phyloP scores from a whole-genome alignment of 495 filamentous ascomycete genomes.

The Penicillium goetzii region DNA sequence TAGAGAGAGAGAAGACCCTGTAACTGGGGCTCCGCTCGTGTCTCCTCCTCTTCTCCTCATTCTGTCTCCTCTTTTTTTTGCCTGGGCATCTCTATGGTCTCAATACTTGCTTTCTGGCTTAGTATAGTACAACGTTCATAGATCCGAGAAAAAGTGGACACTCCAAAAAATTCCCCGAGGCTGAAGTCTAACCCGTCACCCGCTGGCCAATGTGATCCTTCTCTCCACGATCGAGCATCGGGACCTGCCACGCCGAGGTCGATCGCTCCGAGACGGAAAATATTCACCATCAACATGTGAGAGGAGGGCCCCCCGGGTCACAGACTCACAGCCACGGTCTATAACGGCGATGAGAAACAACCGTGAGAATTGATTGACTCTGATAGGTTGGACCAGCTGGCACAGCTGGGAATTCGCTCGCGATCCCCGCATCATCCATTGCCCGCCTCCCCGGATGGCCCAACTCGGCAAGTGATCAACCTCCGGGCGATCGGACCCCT shows the following conservation, averaged over 20 bases:
- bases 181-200: background rate
- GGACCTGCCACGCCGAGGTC: conserved; percentile 23
- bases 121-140: background rate
- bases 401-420: background rate
- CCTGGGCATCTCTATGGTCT: background rate
- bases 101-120: background rate
- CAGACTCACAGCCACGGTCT: background rate
- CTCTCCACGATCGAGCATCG: conserved; percentile 8
- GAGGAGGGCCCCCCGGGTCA: background rate
- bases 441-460: conserved; percentile 5
- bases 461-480: conserved; percentile 12
- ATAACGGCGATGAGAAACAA: background rate
- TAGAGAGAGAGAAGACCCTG: background rate
- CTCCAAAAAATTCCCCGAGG: conserved; percentile 22
- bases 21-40: background rate
- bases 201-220: conserved; percentile 16
- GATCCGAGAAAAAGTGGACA: conserved; percentile 3
- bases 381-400: background rate
- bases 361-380: background rate
- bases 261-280: conserved; percentile 11
- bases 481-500: conserved; percentile 17
- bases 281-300: conserved; percentile 17
- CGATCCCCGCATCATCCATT: conserved; percentile 26
- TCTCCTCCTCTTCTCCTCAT: background rate
- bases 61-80: background rate